Conservation (phyloP, 352 stramenopile genomes). For the Phytophthora aleatoria region DNA sequence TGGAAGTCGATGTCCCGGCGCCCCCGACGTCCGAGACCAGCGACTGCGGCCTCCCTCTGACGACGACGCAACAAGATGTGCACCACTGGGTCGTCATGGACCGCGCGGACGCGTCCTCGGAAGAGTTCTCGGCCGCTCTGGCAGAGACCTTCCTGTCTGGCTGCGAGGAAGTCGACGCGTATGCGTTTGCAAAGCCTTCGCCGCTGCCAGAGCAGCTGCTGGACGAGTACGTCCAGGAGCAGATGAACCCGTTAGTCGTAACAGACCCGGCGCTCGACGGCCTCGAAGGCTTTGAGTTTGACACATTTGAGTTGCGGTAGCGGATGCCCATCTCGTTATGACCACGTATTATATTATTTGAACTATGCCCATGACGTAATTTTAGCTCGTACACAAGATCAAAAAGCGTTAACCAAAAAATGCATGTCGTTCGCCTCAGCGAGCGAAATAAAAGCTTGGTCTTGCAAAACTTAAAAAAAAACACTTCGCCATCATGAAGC, state of each 20-base stretch:
- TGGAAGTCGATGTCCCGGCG: conserved; percentile 1
- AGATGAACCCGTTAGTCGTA: not conserved
- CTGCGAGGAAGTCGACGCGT: conserved; percentile 1
- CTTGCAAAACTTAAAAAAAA: not conserved
- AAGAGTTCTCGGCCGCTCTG: conserved; percentile 27
- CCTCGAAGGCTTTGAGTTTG: conserved; percentile 18
- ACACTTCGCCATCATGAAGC: not conserved
- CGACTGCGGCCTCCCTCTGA: conserved; percentile 13
- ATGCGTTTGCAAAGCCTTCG: conserved; percentile 6
- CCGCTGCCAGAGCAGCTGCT: conserved; percentile 23
- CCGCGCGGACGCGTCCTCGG: conserved; percentile 32
- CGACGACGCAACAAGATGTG: conserved; percentile 31
- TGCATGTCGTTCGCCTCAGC: conserved; percentile 16
- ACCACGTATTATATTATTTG: conserved; percentile 14
- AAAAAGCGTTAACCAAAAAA: conserved; percentile 25
- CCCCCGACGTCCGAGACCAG: not conserved
- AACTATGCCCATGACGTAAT: conserved; percentile 11
- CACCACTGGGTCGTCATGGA: conserved; percentile 38
- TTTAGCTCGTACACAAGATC: conserved; percentile 20
- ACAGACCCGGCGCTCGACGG: not conserved
- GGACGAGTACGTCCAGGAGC: conserved; percentile 21
- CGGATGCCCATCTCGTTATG: not conserved
- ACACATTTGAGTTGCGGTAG: conserved; percentile 28
- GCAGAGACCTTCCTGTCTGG: conserved; percentile 19
- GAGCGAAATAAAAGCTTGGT: conserved; percentile 9